Evolutionary conservation across 140 eudicot species (phyloP), one percentile per base, ranked within the genome.

Genomic region (Stevia rebaudiana): DNA sequence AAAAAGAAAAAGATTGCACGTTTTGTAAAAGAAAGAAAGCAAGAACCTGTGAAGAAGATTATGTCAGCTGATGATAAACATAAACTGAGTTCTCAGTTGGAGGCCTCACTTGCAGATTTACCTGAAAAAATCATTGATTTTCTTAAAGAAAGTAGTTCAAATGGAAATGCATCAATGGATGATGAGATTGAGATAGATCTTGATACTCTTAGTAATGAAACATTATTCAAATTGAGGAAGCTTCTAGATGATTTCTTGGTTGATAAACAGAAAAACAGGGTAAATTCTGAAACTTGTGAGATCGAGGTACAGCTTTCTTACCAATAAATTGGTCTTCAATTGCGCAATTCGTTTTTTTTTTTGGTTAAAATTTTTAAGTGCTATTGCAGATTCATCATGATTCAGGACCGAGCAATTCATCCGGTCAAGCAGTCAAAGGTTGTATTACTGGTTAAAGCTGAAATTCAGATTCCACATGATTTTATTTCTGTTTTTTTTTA

Each of bases 151-250:
- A 82, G 74, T 24, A 70, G 78, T 69, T 81, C 92, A 11, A 75
- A 65, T 74, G 84, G 82, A 51, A 80, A 76, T 67, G 84, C 82
- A 30, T 72, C 37, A n/a, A 86, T 58, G 12, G 97, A 85, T 71
- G 96, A 88, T 67, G 97, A 85, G 78, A 89, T 89, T 41, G 95
- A 86, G 75, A 83, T 89, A 61, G 97, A 86, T 67, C 74, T 89
- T n/a, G 86, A 89, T 63, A 81, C 28, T 61, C 97, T 89, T 17
- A 70, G 69, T 23, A 75, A 83, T 55, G 92, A 79, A 33, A 63
- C 85, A 46, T 73, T 86, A 56, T 77, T 83, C 68, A 76, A 71
- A 37, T 69, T 89, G 37, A 72, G 88, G 25, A 79, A 81, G 73
- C 72, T 89, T 54, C 57, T 89, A 48, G 89, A 89, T 77, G 85